Percentiles rank a stretch among this genome's conserved stretches.
These are phyloP conservation scores for Helicostylum pulchrum DNA, from an alignment of 192 early-diverging fungal species.

Conservation along the genomic window DNA sequence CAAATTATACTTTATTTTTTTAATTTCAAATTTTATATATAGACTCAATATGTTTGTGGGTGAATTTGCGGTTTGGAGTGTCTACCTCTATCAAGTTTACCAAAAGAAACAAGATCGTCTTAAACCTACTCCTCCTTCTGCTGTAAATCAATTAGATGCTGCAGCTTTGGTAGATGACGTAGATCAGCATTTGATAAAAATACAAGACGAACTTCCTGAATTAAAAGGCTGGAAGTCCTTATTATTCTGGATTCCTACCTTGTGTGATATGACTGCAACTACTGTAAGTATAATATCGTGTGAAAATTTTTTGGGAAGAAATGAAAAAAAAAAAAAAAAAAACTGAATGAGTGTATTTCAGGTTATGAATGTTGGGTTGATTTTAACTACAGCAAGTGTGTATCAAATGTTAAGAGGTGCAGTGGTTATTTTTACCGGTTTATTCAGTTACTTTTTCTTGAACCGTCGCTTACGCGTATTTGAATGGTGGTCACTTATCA, in stretches of 20 bases:
- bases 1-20: background rate
- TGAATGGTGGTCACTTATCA: conserved; percentile 79
- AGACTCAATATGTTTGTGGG: conserved; percentile 94
- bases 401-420: conserved; percentile 98
- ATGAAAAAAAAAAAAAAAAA: too few relatives aligned
- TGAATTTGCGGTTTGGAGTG: conserved; percentile 75
- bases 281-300: conserved; percentile 45
- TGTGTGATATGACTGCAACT: conserved; percentile 78
- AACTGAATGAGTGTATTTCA: conserved; percentile 16
- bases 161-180: conserved; percentile 35
- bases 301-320: background rate
- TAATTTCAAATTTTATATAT: background rate
- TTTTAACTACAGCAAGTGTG: conserved; percentile 84
- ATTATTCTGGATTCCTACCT: conserved; percentile 74
- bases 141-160: conserved; percentile 36
- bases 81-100: conserved; percentile 50
- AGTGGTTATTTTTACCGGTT: conserved; percentile 91
- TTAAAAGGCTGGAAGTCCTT: conserved; percentile 55
- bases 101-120: conserved; percentile 26
- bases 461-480: conserved; percentile 70
- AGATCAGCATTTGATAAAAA: conserved; percentile 15
- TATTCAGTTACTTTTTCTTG: conserved; percentile 86
- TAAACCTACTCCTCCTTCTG: conserved; percentile 18
- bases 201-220: conserved; percentile 26
- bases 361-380: conserved; percentile 97